Percentiles rank a stretch among this genome's conserved stretches.
These are phyloP conservation scores for Silene noctiflora DNA, from an alignment of 179 eudicot genomes.

Conservation along the genomic window DNA sequence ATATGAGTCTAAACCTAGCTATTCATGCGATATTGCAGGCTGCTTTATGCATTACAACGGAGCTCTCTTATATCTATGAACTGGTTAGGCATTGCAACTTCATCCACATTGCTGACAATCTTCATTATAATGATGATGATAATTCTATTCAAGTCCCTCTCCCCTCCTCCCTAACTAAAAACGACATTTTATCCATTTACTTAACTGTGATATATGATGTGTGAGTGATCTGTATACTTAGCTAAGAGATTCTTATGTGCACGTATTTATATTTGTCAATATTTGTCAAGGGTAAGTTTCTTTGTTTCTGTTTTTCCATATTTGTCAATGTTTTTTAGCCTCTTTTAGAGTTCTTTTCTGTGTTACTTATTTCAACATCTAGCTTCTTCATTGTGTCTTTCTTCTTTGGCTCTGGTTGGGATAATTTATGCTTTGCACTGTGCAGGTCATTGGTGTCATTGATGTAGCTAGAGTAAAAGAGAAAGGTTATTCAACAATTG, in stretches of 20 bases:
- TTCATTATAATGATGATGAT: background rate
- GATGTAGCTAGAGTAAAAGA: constrained; percentile 83
- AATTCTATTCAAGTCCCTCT: background rate
- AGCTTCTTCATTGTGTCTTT: constrained; percentile 2
- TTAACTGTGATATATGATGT: background rate
- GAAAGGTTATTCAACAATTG: constrained; percentile 76
- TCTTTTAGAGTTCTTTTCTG: constrained; percentile 6
- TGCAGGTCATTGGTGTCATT: constrained; percentile 83
- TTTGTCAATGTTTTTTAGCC: background rate
- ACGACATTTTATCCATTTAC: background rate
- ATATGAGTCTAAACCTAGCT: constrained; percentile 11
- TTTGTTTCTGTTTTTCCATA: background rate
- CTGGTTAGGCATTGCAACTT: constrained; percentile 54
- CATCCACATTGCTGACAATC: constrained; percentile 9
- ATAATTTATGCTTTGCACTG: constrained; percentile 10
- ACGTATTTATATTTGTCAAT: background rate
- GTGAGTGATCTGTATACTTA: background rate
- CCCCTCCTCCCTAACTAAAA: background rate
- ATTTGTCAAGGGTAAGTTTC: background rate
- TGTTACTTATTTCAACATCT: background rate
- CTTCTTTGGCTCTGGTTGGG: constrained; percentile 6
- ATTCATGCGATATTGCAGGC: constrained; percentile 50
- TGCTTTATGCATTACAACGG: constrained; percentile 62
- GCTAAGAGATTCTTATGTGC: background rate
- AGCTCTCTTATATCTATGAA: constrained; percentile 83